These are phyloP conservation scores for Fraxinus angustifolia DNA, from an alignment of 305 asterid species.

Conservation along the genomic window DNA sequence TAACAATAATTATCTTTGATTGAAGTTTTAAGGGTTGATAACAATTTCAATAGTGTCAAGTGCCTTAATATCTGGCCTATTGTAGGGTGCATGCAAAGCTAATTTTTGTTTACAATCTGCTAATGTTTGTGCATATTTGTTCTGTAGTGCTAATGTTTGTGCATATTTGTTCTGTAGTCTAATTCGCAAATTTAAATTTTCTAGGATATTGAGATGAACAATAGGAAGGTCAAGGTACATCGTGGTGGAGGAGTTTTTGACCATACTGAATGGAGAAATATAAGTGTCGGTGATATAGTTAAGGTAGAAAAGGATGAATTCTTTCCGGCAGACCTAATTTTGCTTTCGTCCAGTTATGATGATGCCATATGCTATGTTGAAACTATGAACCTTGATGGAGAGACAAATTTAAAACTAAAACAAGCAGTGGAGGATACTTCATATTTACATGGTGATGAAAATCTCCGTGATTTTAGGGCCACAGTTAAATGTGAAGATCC, in stretches of 20 bases:
- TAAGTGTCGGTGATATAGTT: slow-evolving; percentile 82
- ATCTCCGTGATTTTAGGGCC: slow-evolving; percentile 51
- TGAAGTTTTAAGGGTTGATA: background rate
- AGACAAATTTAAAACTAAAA: slow-evolving; percentile 85
- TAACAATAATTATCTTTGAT: background rate
- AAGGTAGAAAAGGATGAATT: slow-evolving; percentile 82
- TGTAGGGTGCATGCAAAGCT: background rate
- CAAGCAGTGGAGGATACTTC: slow-evolving; percentile 81
- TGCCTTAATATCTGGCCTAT: background rate
- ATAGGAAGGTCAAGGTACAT: slow-evolving; percentile 44
- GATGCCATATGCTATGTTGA: slow-evolving; percentile 86
- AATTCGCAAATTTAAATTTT: background rate
- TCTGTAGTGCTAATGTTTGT: background rate
- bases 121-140: background rate
- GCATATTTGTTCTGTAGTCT: background rate
- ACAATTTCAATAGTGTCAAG: background rate
- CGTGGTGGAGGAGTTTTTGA: slow-evolving; percentile 37
- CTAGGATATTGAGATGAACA: slow-evolving; percentile 52
- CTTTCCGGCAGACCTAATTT: slow-evolving; percentile 57
- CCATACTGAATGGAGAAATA: slow-evolving; percentile 62
- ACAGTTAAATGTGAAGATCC: slow-evolving; percentile 82
- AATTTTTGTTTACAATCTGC: background rate
- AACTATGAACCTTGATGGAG: slow-evolving; percentile 96
- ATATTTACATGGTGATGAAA: slow-evolving; percentile 42
- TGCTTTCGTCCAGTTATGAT: slow-evolving; percentile 82